Evolutionary conservation across 345 rosid species (phyloP), one percentile per base, ranked within the genome.

Genomic region (Gossypioides kirkii): DNA sequence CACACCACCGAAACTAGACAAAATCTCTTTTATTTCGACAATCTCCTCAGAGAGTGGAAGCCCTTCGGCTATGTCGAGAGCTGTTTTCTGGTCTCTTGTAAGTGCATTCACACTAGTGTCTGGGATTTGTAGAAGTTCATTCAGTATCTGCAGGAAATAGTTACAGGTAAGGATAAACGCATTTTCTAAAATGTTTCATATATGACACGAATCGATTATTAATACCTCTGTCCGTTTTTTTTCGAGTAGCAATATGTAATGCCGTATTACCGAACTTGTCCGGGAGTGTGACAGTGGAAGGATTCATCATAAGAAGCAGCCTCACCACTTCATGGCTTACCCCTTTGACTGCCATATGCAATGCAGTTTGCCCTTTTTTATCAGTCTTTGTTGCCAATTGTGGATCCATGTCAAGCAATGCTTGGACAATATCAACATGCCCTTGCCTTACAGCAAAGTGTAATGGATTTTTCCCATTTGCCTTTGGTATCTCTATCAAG

Each of bases 261-360:
- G 96, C 93, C 0, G 92, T 88, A 73, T 91, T 86, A 12, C 97
- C 97, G 47, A 87, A 90, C 82, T 85, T 89, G 82, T 92, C 97
- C 8, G 92, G 97, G 18, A 92, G 95, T 91, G 88, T 87, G 72
- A 89, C 93, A 50, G 84, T 89, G 52, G 92, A 89, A 6, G 91
- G 80, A 86, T 90, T 97, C 42, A 88, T 83, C 32, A 79, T 80
- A 81, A 94, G 92, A 43, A 92, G 90, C 81, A 85, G 77, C 85
- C 80, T 83, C 71, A 91, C 99, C 28, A 86, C 96, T 59, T 82
- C 76, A 73, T 79, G 62, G 82, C 87, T 89, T 50, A 80, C 75
- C n/a, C 98, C 98, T 86, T 95, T 92, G n/a, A 92, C 96, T 59
- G 97, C 96, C 98, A 91, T 95, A 73, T 95, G 99, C 77, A 95